A percentile compares a stretch with the other conserved stretches of the same genome.
Evolutionary conservation across 352 stramenopile genomes (phyloP).

Genomic region (Globisporangium middletonii): DNA sequence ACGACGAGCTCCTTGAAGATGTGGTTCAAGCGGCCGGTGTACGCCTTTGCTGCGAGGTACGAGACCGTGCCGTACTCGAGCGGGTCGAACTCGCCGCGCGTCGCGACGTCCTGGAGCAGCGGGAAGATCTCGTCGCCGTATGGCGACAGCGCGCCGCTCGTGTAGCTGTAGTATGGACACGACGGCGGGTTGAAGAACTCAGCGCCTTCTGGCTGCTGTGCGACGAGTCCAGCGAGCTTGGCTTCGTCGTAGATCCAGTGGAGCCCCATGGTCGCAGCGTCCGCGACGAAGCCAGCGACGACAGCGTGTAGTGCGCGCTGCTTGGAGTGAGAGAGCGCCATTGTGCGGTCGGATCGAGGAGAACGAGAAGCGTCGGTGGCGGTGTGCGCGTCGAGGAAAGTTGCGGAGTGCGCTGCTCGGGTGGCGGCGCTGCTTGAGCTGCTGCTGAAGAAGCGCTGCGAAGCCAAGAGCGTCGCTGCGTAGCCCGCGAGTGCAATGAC

Average conservation of each 20-base stretch:
- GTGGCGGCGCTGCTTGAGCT: too few species aligned
- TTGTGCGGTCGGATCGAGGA: not conserved
- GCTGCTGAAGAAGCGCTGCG: not conserved
- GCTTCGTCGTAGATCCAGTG: slow-evolving; percentile 74
- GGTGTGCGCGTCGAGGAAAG: not conserved
- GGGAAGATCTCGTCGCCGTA: slow-evolving; percentile 65
- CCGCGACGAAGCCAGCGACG: slow-evolving; percentile 46
- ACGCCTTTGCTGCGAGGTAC: slow-evolving; percentile 50
- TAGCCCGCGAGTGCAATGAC: not conserved
- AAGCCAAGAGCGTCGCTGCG: not conserved
- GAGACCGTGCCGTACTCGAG: slow-evolving; percentile 36
- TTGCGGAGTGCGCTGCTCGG: not conserved
- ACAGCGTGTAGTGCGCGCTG: slow-evolving; percentile 43
- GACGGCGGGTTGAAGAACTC: slow-evolving; percentile 59
- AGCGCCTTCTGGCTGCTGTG: slow-evolving; percentile 7
- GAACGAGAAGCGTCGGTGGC: not conserved
- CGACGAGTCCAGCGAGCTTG: slow-evolving; percentile 22
- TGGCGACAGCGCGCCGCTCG: slow-evolving; percentile 42
- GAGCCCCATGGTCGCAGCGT: slow-evolving; percentile 63
- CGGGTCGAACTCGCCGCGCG: slow-evolving; percentile 36
- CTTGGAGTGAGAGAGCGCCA: slow-evolving; percentile 25
- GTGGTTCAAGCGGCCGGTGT: slow-evolving; percentile 52
- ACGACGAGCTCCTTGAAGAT: slow-evolving; percentile 63
- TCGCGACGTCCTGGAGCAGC: slow-evolving; percentile 45
- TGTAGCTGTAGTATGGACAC: slow-evolving; percentile 61